These are phyloP conservation scores for Colletotrichum australisinense DNA, from an alignment of 2,329 filamentous ascomycete species.

Conservation along the genomic window DNA sequence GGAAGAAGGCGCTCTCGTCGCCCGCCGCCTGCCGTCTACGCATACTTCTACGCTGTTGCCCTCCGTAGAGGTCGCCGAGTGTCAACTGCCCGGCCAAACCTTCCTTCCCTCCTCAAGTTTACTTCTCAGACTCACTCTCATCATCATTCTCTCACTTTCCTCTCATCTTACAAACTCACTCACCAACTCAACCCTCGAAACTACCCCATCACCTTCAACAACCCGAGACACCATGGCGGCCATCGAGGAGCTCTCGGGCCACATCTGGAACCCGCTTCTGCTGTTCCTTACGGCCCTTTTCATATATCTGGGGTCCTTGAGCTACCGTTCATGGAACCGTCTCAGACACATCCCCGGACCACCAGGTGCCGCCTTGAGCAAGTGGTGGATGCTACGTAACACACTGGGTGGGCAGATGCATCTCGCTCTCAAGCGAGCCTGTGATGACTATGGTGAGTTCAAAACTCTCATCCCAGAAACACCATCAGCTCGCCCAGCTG, in stretches of 20 bases:
- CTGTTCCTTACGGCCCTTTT: conserved; percentile 20
- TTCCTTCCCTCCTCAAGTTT: not conserved
- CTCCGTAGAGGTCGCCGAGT: not conserved
- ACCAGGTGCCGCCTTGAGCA: conserved; percentile 46
- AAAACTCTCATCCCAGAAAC: not conserved
- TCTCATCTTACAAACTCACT: not conserved
- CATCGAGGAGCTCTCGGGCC: conserved; percentile 3
- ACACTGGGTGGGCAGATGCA: conserved; percentile 38
- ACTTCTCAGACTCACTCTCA: not conserved
- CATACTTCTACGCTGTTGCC: conserved; percentile 2
- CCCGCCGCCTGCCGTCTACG: not conserved
- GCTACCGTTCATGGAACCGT: conserved; percentile 43
- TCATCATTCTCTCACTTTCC: not conserved
- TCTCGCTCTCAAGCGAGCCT: conserved; percentile 37
- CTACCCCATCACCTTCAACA: not conserved
- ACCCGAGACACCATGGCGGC: conserved; percentile 20
- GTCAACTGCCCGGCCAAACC: not conserved
- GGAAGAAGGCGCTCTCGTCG: not conserved
- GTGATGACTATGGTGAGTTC: conserved; percentile 36
- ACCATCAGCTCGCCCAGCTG: not conserved
- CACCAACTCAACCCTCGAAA: not conserved
- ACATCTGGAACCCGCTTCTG: conserved; percentile 7
- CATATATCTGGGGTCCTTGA: conserved; percentile 28
- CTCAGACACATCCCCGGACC: conserved; percentile 49
- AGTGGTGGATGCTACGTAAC: conserved; percentile 46